These are phyloP conservation scores for Sindora glabra DNA, from an alignment of 306 rosid genomes.

Conservation along the genomic window DNA sequence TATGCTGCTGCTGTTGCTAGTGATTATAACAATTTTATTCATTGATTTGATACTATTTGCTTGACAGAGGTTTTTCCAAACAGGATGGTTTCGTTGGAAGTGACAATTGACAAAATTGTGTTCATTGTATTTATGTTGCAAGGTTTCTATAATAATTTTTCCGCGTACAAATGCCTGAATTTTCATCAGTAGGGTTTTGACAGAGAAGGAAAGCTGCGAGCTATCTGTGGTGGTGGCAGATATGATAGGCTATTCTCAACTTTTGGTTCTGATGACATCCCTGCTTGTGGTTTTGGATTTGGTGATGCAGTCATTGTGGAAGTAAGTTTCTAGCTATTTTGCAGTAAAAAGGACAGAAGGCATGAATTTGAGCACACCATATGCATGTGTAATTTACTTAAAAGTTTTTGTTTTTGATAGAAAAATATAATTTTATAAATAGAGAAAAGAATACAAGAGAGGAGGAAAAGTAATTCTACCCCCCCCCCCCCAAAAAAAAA, in stretches of 20 bases:
- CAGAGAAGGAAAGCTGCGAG: conserved; percentile 88
- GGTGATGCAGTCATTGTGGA: conserved; percentile 97
- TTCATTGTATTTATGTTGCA: no score
- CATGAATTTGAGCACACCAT: no score
- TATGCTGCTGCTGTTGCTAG: conserved; percentile 4
- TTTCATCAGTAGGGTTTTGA: conserved; percentile 71
- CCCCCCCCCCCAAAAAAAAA: no score
- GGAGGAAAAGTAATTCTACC: no score
- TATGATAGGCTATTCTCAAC: conserved; percentile 88
- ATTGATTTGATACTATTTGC: no score
- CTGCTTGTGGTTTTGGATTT: conserved; percentile 97
- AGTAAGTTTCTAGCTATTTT: conserved; percentile 40
- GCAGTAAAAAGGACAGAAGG: not conserved
- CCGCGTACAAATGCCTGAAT: conserved; percentile 8
- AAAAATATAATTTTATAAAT: no score
- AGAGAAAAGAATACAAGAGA: no score
- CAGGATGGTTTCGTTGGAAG: not conserved
- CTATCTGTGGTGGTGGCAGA: conserved; percentile 96
- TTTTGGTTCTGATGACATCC: conserved; percentile 80
- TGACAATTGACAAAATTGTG: no score
- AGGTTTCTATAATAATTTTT: no score
- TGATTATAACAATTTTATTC: not conserved
- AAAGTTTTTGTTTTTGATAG: no score
- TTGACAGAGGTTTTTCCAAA: no score
- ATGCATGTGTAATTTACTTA: no score